These are phyloP conservation scores for Avena atlantica DNA, from an alignment of 176 grass and related monocot species.

Conservation along the genomic window DNA sequence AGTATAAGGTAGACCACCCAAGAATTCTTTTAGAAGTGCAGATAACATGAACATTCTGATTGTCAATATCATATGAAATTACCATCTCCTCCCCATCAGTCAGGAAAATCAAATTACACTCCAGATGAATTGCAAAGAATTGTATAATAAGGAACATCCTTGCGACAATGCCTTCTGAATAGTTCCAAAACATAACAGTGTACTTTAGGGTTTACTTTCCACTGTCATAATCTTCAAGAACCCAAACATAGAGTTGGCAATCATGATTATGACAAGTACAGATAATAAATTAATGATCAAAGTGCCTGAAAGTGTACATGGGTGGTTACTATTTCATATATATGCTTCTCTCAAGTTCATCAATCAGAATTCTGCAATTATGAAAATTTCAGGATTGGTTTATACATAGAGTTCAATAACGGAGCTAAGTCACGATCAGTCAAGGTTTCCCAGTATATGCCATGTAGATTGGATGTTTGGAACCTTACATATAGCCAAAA, in stretches of 20 bases:
- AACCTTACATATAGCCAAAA: no score
- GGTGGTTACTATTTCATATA: no score
- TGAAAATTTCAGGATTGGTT: no score
- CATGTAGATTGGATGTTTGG: no score
- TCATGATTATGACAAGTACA: background rate
- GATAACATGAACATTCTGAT: background rate
- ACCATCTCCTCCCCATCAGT: background rate
- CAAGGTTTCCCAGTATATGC: no score
- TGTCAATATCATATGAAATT: background rate
- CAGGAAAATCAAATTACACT: background rate
- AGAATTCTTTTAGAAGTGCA: background rate
- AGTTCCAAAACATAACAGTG: background rate
- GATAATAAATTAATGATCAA: no score
- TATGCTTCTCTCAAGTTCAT: no score
- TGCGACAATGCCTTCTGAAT: background rate
- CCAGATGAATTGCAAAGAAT: conserved; percentile 12
- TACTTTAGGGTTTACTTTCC: background rate
- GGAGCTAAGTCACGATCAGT: no score
- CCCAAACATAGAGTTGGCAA: background rate
- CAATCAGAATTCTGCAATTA: no score
- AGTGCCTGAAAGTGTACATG: no score
- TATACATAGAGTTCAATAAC: no score
- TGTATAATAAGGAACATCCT: background rate
- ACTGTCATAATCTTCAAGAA: background rate
- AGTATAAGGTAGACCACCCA: background rate